These are phyloP conservation scores for Panicum virgatum DNA, from an alignment of 202 grass and related monocot genomes.

Conservation along the genomic window DNA sequence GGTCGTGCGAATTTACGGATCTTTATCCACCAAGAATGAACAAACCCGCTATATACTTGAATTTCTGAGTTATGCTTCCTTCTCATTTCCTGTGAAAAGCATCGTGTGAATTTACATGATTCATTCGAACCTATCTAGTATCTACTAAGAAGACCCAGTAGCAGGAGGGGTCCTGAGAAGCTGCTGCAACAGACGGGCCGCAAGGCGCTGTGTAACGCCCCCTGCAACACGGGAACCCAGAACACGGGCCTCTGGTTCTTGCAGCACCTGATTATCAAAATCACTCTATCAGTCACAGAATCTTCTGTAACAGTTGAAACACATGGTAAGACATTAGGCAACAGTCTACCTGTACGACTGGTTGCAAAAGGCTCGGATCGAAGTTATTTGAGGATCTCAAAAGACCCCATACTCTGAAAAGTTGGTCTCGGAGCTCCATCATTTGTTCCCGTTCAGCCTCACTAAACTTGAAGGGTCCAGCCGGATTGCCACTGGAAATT, in stretches of 20 bases:
- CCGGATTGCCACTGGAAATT: conserved; percentile 58
- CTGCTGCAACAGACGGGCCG: conserved; percentile 85
- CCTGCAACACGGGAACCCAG: conserved; percentile 82
- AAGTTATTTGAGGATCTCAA: conserved; percentile 88
- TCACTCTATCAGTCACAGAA: conserved; percentile 12
- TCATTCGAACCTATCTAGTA: conserved; percentile 25
- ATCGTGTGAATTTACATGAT: conserved; percentile 68
- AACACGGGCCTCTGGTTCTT: conserved; percentile 78
- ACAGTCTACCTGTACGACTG: conserved; percentile 75
- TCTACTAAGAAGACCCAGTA: conserved; percentile 39
- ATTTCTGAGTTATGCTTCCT: conserved; percentile 33
- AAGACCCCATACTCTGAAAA: conserved; percentile 83
- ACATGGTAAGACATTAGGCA: background rate
- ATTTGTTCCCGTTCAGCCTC: conserved; percentile 67
- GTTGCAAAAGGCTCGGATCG: conserved; percentile 86
- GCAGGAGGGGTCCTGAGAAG: conserved; percentile 56
- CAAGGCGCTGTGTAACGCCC: conserved; percentile 83
- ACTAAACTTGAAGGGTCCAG: conserved; percentile 73
- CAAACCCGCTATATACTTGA: conserved; percentile 39
- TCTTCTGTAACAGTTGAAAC: conserved; percentile 2
- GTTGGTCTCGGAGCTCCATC: conserved; percentile 72
- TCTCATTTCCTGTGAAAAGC: conserved; percentile 36
- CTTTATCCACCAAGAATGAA: conserved; percentile 45
- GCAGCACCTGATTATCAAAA: conserved; percentile 65
- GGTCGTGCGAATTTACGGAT: background rate